A percentile compares a stretch with the other conserved stretches of the same genome.
phyloP scores from a whole-genome alignment of 1,284 basidiomycete species.

The Polyporus tsugae region DNA sequence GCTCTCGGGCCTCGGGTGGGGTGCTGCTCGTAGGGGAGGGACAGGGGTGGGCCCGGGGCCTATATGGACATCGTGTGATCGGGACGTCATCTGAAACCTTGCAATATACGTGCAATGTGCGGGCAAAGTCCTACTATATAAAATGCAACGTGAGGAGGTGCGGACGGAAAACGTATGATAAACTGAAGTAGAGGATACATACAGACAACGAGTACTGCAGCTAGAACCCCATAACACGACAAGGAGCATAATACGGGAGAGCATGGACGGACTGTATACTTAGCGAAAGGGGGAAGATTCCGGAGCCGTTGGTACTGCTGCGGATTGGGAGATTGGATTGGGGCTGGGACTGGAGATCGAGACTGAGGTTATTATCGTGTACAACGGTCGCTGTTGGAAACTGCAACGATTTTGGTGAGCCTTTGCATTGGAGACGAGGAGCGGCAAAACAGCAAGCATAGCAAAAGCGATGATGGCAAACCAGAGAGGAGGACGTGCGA shows the following conservation, averaged over 20 bases:
- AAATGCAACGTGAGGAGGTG: conserved; percentile 9
- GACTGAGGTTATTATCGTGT: conserved; percentile 6
- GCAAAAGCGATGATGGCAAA: conserved; percentile 2
- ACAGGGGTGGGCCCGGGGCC: neutral
- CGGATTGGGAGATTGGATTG: neutral
- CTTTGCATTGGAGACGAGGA: conserved; percentile 10
- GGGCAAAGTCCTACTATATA: conserved; percentile 2
- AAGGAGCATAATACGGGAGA: conserved; percentile 7
- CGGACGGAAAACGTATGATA: conserved; percentile 13
- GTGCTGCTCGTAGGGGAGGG: conserved; percentile 2
- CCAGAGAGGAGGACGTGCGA: conserved; percentile 3
- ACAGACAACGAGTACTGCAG: conserved; percentile 14
- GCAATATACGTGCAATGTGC: conserved; percentile 5
- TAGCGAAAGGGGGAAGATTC: conserved; percentile 8
- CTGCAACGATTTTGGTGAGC: conserved; percentile 18
- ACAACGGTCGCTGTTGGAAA: conserved; percentile 10
- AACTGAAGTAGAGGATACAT: conserved; percentile 15
- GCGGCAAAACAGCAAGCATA: neutral
- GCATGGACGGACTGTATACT: conserved; percentile 4
- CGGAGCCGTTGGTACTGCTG: conserved; percentile 2
- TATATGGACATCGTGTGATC: neutral
- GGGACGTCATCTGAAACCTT: conserved; percentile 2
- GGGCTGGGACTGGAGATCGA: neutral
- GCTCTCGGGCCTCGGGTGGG: conserved; percentile 2
- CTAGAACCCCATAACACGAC: conserved; percentile 13